These are phyloP conservation scores for Hypoxylon perforatum DNA, from an alignment of 495 filamentous ascomycete species.

Conservation along the genomic window DNA sequence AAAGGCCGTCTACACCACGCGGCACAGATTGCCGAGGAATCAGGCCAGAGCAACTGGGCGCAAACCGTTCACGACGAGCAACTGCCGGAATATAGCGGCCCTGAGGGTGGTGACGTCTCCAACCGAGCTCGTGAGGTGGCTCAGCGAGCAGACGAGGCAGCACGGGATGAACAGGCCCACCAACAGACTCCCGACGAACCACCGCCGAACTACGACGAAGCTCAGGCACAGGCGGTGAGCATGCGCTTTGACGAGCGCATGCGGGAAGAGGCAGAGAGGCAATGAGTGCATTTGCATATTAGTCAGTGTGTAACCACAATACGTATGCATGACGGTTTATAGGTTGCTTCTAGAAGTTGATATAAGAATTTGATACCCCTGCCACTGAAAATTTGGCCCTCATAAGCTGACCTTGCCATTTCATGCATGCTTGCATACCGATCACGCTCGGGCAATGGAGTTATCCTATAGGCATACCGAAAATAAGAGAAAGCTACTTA, in stretches of 20 bases:
- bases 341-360: slow-evolving; percentile 21
- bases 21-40: slow-evolving; percentile 70
- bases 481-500: too few species aligned
- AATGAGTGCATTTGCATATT: slow-evolving; percentile 32
- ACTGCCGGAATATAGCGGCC: slow-evolving; percentile 80
- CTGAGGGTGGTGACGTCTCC: slow-evolving; percentile 41
- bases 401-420: slow-evolving; percentile 6
- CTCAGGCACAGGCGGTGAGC: slow-evolving; percentile 79
- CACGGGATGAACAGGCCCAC: slow-evolving; percentile 40
- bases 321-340: slow-evolving; percentile 3
- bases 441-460: not conserved
- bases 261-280: slow-evolving; percentile 59
- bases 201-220: slow-evolving; percentile 93
- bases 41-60: slow-evolving; percentile 59
- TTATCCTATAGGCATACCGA: too few species aligned
- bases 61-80: slow-evolving; percentile 80
- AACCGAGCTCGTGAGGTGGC: slow-evolving; percentile 34
- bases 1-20: slow-evolving; percentile 86
- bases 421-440: slow-evolving; percentile 6
- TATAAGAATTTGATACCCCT: slow-evolving; percentile 39
- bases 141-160: slow-evolving; percentile 39
- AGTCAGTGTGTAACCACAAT: slow-evolving; percentile 4
- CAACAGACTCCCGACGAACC: slow-evolving; percentile 75
- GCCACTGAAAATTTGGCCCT: slow-evolving; percentile 7
- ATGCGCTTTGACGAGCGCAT: slow-evolving; percentile 59